phyloP scores from a whole-genome alignment of 768 basidiomycete species.

The Hysterangium stoloniferum region DNA sequence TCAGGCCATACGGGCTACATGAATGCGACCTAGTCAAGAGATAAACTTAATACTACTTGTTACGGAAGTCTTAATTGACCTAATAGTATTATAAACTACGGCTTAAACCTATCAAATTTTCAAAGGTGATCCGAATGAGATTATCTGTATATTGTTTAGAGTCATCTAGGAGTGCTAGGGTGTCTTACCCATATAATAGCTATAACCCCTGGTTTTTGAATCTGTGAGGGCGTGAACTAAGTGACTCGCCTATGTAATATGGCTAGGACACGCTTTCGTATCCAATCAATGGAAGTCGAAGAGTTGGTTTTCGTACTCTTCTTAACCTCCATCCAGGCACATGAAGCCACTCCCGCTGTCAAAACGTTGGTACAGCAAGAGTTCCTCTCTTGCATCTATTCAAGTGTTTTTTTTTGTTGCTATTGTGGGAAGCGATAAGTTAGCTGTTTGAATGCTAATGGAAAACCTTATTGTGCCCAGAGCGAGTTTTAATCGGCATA shows the following conservation, averaged over 20 bases:
- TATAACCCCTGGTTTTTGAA: slow-evolving; percentile 9
- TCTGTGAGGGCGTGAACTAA: not conserved
- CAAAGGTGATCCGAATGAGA: no score
- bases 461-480: slow-evolving; percentile 11
- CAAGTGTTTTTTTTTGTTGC: slow-evolving; percentile 11
- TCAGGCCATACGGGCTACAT: no score
- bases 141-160: no score
- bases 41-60: no score
- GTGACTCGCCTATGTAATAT: no score
- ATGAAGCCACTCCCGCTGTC: slow-evolving; percentile 35
- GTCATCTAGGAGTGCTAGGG: no score
- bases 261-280: slow-evolving; percentile 34
- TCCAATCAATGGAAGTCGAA: slow-evolving; percentile 40
- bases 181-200: no score
- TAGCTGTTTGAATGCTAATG: not conserved
- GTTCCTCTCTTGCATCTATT: slow-evolving; percentile 21
- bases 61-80: no score
- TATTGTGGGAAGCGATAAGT: not conserved
- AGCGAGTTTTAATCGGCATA: slow-evolving; percentile 39
- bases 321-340: slow-evolving; percentile 34
- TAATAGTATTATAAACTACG: no score
- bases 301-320: slow-evolving; percentile 31
- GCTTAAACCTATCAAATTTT: no score
- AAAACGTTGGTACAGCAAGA: slow-evolving; percentile 36
- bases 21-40: no score